These are phyloP conservation scores for Scheffersomyces titani DNA, from an alignment of 1,139 yeast species.

Conservation along the genomic window DNA sequence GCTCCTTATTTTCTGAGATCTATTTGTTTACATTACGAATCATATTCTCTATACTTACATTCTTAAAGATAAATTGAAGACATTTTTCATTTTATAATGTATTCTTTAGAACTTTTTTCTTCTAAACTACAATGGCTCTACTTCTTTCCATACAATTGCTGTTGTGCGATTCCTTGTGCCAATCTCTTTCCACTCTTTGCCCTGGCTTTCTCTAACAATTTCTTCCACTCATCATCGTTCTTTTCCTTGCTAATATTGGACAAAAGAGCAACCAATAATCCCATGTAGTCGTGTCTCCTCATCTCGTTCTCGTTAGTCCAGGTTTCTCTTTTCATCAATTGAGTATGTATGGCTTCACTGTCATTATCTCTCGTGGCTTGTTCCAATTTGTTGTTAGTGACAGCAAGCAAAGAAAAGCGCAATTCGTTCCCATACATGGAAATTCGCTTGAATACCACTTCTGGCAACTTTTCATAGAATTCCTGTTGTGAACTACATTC, in stretches of 20 bases:
- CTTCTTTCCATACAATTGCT: not conserved
- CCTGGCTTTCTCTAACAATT: slow-evolving; percentile 34
- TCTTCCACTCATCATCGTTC: slow-evolving; percentile 49
- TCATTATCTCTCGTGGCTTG: slow-evolving; percentile 41
- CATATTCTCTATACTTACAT: too few relatives aligned
- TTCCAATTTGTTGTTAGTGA: slow-evolving; percentile 53
- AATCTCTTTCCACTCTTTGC: slow-evolving; percentile 16
- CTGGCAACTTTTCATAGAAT: slow-evolving; percentile 45
- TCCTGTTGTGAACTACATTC: slow-evolving; percentile 39
- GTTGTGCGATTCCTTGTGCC: slow-evolving; percentile 7
- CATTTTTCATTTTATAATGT: too few relatives aligned
- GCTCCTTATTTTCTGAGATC: too few relatives aligned
- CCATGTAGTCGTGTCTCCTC: slow-evolving; percentile 58
- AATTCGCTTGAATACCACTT: slow-evolving; percentile 49
- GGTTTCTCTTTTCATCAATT: slow-evolving; percentile 34
- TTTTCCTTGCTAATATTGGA: slow-evolving; percentile 37
- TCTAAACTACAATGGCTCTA: not conserved
- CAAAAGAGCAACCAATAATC: slow-evolving; percentile 49
- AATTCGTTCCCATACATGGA: slow-evolving; percentile 50
- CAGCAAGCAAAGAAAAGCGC: slow-evolving; percentile 60
- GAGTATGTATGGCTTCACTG: slow-evolving; percentile 23
- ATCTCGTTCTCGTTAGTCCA: slow-evolving; percentile 46
- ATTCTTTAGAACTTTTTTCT: too few relatives aligned
- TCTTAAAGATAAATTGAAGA: not conserved
- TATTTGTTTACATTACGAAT: too few relatives aligned